Percentiles rank a stretch among this genome's conserved stretches.
Evolutionary conservation across 306 rosid genomes (phyloP).

Genomic region (Erythrophleum fordii): DNA sequence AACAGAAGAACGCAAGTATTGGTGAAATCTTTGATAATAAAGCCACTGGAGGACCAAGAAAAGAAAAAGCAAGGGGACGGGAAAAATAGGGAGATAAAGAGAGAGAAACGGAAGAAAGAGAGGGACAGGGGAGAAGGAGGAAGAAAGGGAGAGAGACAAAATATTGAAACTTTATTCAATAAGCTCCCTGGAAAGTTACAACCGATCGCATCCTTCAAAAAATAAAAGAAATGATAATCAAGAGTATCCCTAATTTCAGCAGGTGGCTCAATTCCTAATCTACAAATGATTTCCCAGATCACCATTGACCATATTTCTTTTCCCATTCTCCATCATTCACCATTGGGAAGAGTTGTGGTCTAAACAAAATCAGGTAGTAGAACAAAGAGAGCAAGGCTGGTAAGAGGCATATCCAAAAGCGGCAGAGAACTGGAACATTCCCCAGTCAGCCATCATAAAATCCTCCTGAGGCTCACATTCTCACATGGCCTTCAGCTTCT

Average conservation of each 20-base stretch:
- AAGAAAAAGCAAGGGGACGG: not conserved
- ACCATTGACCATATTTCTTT: not conserved
- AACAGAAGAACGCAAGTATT: not conserved
- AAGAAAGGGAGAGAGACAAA: not conserved
- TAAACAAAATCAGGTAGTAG: not conserved
- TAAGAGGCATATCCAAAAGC: not conserved
- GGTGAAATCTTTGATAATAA: not conserved
- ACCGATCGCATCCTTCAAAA: not conserved
- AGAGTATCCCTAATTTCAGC: not conserved
- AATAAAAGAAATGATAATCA: not conserved
- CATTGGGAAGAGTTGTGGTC: not conserved
- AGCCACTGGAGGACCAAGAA: not conserved
- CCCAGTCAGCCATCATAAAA: not conserved
- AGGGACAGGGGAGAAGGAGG: not conserved
- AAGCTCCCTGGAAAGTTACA: too few species aligned
- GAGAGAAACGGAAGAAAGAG: not conserved
- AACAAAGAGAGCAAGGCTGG: not conserved
- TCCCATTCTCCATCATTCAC: not conserved
- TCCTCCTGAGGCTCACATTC: not conserved
- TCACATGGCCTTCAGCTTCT: constrained; percentile 8
- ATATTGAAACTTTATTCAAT: not conserved
- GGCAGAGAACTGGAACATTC: not conserved
- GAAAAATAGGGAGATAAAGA: not conserved
- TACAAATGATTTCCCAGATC: not conserved
- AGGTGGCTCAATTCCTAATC: not conserved